Percentiles rank a stretch among this genome's conserved stretches.
These are phyloP conservation scores for Solanum hybrid DNA, from an alignment of 305 asterid species.

Conservation along the genomic window DNA sequence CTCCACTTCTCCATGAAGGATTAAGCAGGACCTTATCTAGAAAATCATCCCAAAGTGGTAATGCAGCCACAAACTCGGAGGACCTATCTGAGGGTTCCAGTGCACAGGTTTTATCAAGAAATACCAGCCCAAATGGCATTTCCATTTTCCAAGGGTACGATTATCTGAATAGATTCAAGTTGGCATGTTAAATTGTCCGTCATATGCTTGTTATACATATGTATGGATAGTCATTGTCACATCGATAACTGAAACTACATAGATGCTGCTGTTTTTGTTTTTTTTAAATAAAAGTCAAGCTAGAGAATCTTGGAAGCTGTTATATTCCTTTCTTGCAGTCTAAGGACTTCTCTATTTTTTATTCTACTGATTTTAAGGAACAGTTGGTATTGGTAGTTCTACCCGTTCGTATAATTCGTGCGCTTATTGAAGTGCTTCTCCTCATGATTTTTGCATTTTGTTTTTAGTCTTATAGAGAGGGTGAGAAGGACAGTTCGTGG, in stretches of 20 bases:
- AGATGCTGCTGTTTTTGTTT: not conserved
- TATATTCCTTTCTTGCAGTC: not conserved
- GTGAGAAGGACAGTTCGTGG: conserved; percentile 91
- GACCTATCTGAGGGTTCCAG: conserved; percentile 12
- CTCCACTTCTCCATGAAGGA: conserved; percentile 51
- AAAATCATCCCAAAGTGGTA: conserved; percentile 27
- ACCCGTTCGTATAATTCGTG: not conserved
- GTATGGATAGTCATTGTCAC: not conserved
- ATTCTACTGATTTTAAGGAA: not conserved
- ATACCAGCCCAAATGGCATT: conserved; percentile 47
- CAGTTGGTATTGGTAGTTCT: not conserved
- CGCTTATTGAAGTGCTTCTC: not conserved
- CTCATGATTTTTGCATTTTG: not conserved
- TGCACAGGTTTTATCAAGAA: conserved; percentile 26
- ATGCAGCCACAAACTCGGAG: not conserved
- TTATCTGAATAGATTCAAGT: not conserved
- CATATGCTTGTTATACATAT: not conserved
- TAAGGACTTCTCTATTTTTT: not conserved
- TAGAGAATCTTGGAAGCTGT: not conserved
- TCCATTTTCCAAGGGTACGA: conserved; percentile 81
- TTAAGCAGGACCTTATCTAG: conserved; percentile 34
- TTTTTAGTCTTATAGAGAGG: conserved; percentile 62
- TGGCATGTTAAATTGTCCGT: not conserved
- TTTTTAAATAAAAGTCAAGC: too few relatives aligned
- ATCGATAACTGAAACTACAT: not conserved